Evolutionary conservation across 495 filamentous ascomycete genomes (phyloP).

Genomic region (Penicillium daleae): DNA sequence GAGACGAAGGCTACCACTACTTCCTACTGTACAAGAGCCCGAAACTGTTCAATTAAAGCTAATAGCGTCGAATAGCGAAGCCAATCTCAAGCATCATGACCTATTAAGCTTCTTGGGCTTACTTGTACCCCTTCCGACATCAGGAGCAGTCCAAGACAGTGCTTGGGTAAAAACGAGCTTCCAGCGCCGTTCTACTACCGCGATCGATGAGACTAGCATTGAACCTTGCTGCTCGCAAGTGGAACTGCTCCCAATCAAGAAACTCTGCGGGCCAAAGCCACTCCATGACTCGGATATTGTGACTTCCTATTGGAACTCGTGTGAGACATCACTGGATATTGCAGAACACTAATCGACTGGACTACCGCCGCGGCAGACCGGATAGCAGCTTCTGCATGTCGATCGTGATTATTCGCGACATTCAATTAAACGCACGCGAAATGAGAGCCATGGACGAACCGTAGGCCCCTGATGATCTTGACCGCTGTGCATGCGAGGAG

Average conservation of each 20-base stretch:
- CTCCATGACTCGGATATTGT: slow-evolving; percentile 2
- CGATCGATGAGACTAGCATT: not conserved
- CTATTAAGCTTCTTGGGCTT: not conserved
- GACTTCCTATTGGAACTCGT: slow-evolving; percentile 20
- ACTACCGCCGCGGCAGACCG: slow-evolving; percentile 10
- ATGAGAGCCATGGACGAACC: slow-evolving; percentile 12
- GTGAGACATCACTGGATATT: slow-evolving; percentile 20
- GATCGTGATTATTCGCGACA: slow-evolving; percentile 18
- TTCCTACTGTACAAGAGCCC: too few species aligned
- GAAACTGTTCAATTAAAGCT: not conserved
- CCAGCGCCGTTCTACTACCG: not conserved
- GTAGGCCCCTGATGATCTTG: slow-evolving; percentile 20
- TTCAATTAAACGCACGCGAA: slow-evolving; percentile 10
- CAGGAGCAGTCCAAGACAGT: not conserved
- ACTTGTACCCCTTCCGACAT: not conserved
- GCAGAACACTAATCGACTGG: slow-evolving; percentile 1
- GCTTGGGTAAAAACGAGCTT: not conserved
- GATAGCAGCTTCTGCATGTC: slow-evolving; percentile 14
- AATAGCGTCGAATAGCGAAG: too few species aligned
- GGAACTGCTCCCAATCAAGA: slow-evolving; percentile 15
- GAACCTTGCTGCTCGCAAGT: slow-evolving; percentile 14
- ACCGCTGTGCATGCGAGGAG: slow-evolving; percentile 26
- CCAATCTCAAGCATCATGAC: not conserved
- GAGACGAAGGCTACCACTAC: not conserved
- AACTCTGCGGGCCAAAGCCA: not conserved